These are phyloP conservation scores for Talaromyces liani DNA, from an alignment of 495 filamentous ascomycete species.

Conservation along the genomic window DNA sequence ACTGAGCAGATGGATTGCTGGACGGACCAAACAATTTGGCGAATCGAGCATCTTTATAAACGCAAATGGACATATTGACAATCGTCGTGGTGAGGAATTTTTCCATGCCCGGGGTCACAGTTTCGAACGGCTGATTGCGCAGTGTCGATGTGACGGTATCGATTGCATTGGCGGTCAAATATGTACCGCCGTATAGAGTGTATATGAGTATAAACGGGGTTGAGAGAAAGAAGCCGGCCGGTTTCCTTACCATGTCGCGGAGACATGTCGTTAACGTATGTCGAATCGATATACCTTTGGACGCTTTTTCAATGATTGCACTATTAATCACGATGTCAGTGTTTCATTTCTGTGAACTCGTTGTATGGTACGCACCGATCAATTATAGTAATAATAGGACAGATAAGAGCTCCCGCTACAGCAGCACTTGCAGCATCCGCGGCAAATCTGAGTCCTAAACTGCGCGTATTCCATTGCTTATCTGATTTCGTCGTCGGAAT, in stretches of 20 bases:
- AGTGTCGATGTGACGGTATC: slow-evolving; percentile 72
- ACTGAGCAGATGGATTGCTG: slow-evolving; percentile 10
- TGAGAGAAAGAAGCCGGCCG: slow-evolving; percentile 63
- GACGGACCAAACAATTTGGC: slow-evolving; percentile 68
- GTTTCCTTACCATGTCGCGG: slow-evolving; percentile 55
- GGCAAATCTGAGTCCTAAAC: slow-evolving; percentile 57
- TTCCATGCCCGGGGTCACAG: slow-evolving; percentile 60
- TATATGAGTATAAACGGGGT: slow-evolving; percentile 84
- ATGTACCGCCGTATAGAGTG: slow-evolving; percentile 83
- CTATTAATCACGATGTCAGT: slow-evolving; percentile 33
- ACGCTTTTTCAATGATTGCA: slow-evolving; percentile 92
- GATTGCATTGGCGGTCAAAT: slow-evolving; percentile 80
- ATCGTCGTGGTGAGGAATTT: slow-evolving; percentile 78
- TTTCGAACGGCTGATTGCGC: slow-evolving; percentile 44
- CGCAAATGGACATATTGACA: slow-evolving; percentile 85
- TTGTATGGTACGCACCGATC: slow-evolving; percentile 58
- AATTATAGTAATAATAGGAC: slow-evolving; percentile 84
- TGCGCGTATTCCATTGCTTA: slow-evolving; percentile 67
- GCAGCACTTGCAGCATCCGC: slow-evolving; percentile 70
- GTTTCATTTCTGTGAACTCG: slow-evolving; percentile 4
- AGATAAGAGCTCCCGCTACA: slow-evolving; percentile 71
- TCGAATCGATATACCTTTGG: slow-evolving; percentile 65
- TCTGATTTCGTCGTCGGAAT: not conserved
- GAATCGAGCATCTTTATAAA: slow-evolving; percentile 89
- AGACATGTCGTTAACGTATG: slow-evolving; percentile 59